Evolutionary conservation across 2,329 filamentous ascomycete species (phyloP).

Genomic region (Neonectria sp.): DNA sequence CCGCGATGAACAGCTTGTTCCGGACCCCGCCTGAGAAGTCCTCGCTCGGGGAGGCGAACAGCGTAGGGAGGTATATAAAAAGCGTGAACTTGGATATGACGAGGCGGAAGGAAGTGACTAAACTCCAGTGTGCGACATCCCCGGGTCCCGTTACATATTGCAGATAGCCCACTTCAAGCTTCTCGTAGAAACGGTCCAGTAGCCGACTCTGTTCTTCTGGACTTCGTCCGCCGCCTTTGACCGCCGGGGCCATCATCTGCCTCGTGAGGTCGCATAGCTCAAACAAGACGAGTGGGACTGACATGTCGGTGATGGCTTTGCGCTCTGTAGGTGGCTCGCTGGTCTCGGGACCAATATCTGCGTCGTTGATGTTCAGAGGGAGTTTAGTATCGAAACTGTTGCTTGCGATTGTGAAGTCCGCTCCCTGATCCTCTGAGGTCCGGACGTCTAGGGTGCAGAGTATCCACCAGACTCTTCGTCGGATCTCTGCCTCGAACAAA

Average conservation of each 20-base stretch:
- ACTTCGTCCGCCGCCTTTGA: constrained; percentile 45
- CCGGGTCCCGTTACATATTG: constrained; percentile 52
- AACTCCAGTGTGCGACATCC: constrained; percentile 57
- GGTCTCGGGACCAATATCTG: constrained; percentile 64
- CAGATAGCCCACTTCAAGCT: constrained; percentile 60
- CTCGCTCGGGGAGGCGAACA: constrained; percentile 59
- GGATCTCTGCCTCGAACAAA: constrained; percentile 74
- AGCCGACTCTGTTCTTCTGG: constrained; percentile 60
- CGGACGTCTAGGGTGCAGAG: constrained; percentile 72
- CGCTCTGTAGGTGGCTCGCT: constrained; percentile 62
- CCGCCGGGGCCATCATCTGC: constrained; percentile 54
- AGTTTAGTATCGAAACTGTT: constrained; percentile 66
- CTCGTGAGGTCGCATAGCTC: constrained; percentile 55
- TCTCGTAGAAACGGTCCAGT: constrained; percentile 61
- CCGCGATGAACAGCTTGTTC: constrained; percentile 63
- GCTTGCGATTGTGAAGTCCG: constrained; percentile 62
- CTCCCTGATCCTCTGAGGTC: constrained; percentile 73
- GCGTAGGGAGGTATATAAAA: constrained; percentile 66
- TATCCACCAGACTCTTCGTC: constrained; percentile 74
- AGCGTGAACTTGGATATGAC: constrained; percentile 70
- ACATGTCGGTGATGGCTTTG: constrained; percentile 69
- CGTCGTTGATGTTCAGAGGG: constrained; percentile 72
- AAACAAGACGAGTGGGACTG: constrained; percentile 56
- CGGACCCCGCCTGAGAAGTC: constrained; percentile 57
- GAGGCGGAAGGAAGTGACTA: constrained; percentile 57